phyloP scores from a whole-genome alignment of 2,329 filamentous ascomycete genomes.

The Moelleriella libera region DNA sequence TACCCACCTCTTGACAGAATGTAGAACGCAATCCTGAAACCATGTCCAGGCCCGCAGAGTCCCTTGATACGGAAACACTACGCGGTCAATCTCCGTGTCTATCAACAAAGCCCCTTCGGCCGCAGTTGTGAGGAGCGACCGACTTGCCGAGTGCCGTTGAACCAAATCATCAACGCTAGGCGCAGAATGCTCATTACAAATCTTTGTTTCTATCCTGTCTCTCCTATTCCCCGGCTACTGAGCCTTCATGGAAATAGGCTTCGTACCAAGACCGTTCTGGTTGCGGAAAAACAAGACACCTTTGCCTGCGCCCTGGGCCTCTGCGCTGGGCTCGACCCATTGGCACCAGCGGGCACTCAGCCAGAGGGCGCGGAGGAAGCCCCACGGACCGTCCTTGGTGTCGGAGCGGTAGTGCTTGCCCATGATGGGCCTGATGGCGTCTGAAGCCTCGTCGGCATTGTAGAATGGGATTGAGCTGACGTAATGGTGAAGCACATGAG shows the following conservation, averaged over 20 bases:
- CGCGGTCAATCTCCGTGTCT: too few relatives aligned
- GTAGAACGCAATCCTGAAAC: too few relatives aligned
- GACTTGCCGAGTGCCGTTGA: too few relatives aligned
- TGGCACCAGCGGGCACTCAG: slow-evolving; percentile 76
- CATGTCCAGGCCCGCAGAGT: too few relatives aligned
- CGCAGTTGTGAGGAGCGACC: too few relatives aligned
- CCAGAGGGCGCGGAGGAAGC: slow-evolving; percentile 78
- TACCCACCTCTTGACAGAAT: too few relatives aligned
- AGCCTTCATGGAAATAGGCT: slow-evolving; percentile 14
- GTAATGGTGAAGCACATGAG: slow-evolving; percentile 96
- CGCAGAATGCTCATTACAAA: background rate
- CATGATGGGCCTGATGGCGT: slow-evolving; percentile 92
- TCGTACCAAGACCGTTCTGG: slow-evolving; percentile 67
- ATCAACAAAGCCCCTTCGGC: too few relatives aligned
- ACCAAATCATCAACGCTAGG: too few relatives aligned
- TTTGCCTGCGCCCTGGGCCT: slow-evolving; percentile 65
- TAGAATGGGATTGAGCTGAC: slow-evolving; percentile 94
- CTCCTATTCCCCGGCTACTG: background rate
- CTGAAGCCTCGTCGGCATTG: slow-evolving; percentile 83
- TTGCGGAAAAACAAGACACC: slow-evolving; percentile 92
- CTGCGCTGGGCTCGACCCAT: slow-evolving; percentile 89
- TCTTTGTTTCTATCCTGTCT: background rate
- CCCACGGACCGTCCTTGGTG: slow-evolving; percentile 57
- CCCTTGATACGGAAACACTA: too few relatives aligned
- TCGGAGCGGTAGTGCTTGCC: slow-evolving; percentile 87